These are phyloP conservation scores for Neofusicoccum sp. DNA, from an alignment of 2,329 filamentous ascomycete genomes.

Conservation along the genomic window DNA sequence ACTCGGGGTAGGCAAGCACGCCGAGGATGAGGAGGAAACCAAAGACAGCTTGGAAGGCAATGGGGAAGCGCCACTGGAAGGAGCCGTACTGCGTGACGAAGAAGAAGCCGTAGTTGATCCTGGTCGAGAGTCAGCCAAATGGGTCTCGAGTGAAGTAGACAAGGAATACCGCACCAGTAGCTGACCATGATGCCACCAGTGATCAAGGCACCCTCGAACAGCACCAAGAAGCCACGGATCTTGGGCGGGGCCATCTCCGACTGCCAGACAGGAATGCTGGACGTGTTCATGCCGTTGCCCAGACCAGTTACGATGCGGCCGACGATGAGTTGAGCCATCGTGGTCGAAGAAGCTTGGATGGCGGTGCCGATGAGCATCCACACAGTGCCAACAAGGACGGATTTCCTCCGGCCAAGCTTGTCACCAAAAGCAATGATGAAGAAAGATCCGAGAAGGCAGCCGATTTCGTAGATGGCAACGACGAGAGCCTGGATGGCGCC, in stretches of 20 bases:
- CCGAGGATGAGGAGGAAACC: slow-evolving; percentile 45
- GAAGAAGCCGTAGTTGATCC: slow-evolving; percentile 49
- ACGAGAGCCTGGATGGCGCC: slow-evolving; percentile 50
- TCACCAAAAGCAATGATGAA: slow-evolving; percentile 44
- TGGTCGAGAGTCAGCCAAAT: neutral
- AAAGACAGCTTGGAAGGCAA: slow-evolving; percentile 55
- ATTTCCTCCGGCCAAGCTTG: slow-evolving; percentile 45
- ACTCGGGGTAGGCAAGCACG: slow-evolving; percentile 41
- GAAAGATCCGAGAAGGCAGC: slow-evolving; percentile 47
- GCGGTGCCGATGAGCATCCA: slow-evolving; percentile 47
- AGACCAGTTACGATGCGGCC: slow-evolving; percentile 56
- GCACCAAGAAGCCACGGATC: slow-evolving; percentile 63
- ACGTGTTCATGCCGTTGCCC: slow-evolving; percentile 59
- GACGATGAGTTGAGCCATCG: slow-evolving; percentile 50
- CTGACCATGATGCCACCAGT: slow-evolving; percentile 54
- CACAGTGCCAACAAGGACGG: slow-evolving; percentile 45
- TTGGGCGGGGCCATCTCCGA: slow-evolving; percentile 55
- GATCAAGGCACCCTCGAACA: slow-evolving; percentile 57
- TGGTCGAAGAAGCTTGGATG: slow-evolving; percentile 40
- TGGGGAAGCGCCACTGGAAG: slow-evolving; percentile 53
- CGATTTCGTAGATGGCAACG: slow-evolving; percentile 55
- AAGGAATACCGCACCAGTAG: slow-evolving; percentile 42
- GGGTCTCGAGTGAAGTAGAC: neutral
- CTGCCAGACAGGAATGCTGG: slow-evolving; percentile 57
- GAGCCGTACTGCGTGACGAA: slow-evolving; percentile 42